Percentiles rank a stretch among this genome's conserved stretches.
Conservation (phyloP, 176 grass and related monocot species). For the Pharus latifolius region DNA sequence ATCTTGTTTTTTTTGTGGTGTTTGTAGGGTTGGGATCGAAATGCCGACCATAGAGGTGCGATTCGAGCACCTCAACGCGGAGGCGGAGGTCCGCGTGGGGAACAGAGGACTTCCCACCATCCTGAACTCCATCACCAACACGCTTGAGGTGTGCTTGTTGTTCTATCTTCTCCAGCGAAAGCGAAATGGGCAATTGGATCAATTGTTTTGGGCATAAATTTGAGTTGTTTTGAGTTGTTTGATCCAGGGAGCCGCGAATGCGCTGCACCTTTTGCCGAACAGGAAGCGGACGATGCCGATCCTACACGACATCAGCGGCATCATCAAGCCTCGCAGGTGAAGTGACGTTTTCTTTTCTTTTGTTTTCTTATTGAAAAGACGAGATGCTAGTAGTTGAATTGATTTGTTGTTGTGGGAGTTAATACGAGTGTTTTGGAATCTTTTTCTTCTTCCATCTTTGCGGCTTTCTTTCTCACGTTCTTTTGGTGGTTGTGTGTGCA, state of each 20-base stretch:
- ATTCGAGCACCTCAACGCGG: slow-evolving; percentile 50
- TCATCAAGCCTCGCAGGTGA: slow-evolving; percentile 88
- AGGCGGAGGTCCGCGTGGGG: slow-evolving; percentile 64
- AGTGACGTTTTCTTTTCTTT: neutral
- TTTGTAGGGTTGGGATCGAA: slow-evolving; percentile 69
- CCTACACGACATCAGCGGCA: slow-evolving; percentile 77
- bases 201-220: no score
- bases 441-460: slow-evolving; percentile 2
- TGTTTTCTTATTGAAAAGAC: neutral
- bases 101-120: slow-evolving; percentile 82
- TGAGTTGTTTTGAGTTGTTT: neutral
- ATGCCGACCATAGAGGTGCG: slow-evolving; percentile 84
- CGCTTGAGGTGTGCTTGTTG: slow-evolving; percentile 46
- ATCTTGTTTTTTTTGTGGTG: slow-evolving; percentile 4
- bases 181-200: no score
- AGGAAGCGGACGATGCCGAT: slow-evolving; percentile 63
- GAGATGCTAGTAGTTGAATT: no score
- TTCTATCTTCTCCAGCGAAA: neutral
- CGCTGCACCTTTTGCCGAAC: slow-evolving; percentile 55
- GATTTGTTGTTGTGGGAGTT: no score
- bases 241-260: slow-evolving; percentile 47
- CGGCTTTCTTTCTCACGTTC: neutral
- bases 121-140: slow-evolving; percentile 66
- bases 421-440: neutral
- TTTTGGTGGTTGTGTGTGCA: slow-evolving; percentile 18